Conservation (phyloP, 345 rosid species). For the Aegle marmelos region DNA sequence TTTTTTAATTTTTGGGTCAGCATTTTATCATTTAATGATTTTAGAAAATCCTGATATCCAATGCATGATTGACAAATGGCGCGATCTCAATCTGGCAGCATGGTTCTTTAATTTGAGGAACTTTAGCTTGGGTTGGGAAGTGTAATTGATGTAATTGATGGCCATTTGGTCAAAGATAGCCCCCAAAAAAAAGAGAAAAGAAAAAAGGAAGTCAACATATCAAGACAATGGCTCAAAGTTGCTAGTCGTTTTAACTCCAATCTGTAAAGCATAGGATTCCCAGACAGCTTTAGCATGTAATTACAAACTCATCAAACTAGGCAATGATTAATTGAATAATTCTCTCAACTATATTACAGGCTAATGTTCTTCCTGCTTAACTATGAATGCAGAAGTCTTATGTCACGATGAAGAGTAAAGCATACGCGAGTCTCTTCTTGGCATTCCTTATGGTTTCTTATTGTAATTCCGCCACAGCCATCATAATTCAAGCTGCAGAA, state of each 20-base stretch:
- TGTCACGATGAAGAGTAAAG: conserved; percentile 19
- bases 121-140: conserved; percentile 4
- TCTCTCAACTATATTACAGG: too few species aligned
- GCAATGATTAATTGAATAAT: conserved; percentile 18
- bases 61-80: conserved; percentile 6
- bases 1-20: too few species aligned
- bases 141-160: neutral
- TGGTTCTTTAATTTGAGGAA: neutral
- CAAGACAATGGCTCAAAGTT: conserved; percentile 13
- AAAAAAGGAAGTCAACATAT: conserved; percentile 21
- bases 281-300: conserved; percentile 17
- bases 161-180: neutral
- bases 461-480: conserved; percentile 2
- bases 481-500: conserved; percentile 6
- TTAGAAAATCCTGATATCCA: neutral
- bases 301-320: conserved; percentile 19
- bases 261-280: conserved; percentile 31
- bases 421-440: conserved; percentile 9
- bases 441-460: conserved; percentile 14
- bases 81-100: neutral
- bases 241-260: neutral
- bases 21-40: too few species aligned
- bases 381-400: neutral
- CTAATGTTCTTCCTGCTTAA: too few species aligned
- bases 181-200: neutral